These are phyloP conservation scores for Leccinum incarnatum DNA, from an alignment of 768 basidiomycete species.

Conservation along the genomic window DNA sequence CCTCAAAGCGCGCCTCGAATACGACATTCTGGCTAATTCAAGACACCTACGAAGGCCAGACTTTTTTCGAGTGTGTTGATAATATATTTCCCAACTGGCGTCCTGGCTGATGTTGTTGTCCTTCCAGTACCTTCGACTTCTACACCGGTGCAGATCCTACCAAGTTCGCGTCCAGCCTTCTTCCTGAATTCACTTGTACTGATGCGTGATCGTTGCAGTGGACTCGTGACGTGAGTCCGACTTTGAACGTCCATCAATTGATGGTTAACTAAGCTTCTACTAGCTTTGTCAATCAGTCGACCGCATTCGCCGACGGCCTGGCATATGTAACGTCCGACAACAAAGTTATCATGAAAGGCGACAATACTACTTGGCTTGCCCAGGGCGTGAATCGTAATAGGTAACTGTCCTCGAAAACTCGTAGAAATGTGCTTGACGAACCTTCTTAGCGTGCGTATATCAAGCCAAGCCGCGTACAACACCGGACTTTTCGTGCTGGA, in stretches of 20 bases:
- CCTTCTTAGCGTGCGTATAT: constrained; percentile 67
- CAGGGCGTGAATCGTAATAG: constrained; percentile 59
- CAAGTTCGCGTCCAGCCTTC: constrained; percentile 34
- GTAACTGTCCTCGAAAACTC: constrained; percentile 31
- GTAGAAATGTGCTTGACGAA: not conserved
- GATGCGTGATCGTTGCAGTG: constrained; percentile 41
- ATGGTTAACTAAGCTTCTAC: constrained; percentile 10
- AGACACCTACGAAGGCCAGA: constrained; percentile 63
- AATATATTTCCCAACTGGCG: not conserved
- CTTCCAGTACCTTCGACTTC: constrained; percentile 53
- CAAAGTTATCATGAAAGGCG: constrained; percentile 74
- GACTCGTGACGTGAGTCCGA: constrained; percentile 62
- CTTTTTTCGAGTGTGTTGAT: constrained; percentile 64
- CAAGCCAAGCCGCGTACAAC: constrained; percentile 59
- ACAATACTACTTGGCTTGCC: constrained; percentile 57
- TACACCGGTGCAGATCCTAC: constrained; percentile 65
- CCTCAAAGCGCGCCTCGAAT: constrained; percentile 20
- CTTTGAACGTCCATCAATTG: constrained; percentile 6
- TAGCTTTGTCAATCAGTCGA: constrained; percentile 60
- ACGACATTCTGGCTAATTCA: constrained; percentile 64
- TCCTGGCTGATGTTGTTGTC: constrained; percentile 6
- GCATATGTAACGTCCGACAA: constrained; percentile 56
- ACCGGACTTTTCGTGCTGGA: constrained; percentile 85
- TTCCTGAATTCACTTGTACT: constrained; percentile 13
- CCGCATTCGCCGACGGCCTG: constrained; percentile 52